Base-by-base conservation (phyloP, 148 eudicot genomes). In the Suaeda aralocaspica region DNA sequence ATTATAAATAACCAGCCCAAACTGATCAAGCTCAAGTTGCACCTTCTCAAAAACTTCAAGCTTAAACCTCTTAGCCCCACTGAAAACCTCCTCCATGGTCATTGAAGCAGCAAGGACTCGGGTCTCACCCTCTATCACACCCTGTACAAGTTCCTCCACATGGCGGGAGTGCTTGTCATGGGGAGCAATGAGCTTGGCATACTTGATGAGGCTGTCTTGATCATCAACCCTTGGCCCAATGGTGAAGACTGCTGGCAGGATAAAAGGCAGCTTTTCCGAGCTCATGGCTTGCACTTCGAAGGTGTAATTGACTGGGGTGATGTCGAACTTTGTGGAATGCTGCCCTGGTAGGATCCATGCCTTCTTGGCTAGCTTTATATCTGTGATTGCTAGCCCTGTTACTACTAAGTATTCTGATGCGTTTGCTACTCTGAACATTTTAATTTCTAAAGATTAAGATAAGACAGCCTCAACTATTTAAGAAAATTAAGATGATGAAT, bases 231-330 rank as follows among this genome's bases (percentile, higher is more conserved):
- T 74, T 0, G 87, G 87, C 0, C 87, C 87, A 5, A 84, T 75
- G 49, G 87, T 81, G 76, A 84, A 84, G 7, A 84, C 84, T 11
- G 87, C 87, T 0, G 87, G 87, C 4, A 84, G 76, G 52, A 81
- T 55, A 60, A 84, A 84, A 6, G 87, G 78, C 1, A 84, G 77
- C 69, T 84, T 84, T 39, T 84, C 87, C 26, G 84, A 78, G 46
- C 87, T 84, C 87, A 84, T 84, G 15, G 87, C 87, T 44, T 84
- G 87, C 9, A 84, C 87, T 59, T 84, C 84, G 72, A 84, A 81
- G n/a, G 84, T 81, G 78, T 84, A 84, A 75, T 81, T 80, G 29
- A 84, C 81, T 24, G 87, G 87, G 0, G 84, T 76, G 16, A 84
- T 34, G 70, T 84, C 84, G 71, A 84, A 76, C 11, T 52, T 42